phyloP scores from a whole-genome alignment of 768 basidiomycete species.

The Tricholoma sp. region DNA sequence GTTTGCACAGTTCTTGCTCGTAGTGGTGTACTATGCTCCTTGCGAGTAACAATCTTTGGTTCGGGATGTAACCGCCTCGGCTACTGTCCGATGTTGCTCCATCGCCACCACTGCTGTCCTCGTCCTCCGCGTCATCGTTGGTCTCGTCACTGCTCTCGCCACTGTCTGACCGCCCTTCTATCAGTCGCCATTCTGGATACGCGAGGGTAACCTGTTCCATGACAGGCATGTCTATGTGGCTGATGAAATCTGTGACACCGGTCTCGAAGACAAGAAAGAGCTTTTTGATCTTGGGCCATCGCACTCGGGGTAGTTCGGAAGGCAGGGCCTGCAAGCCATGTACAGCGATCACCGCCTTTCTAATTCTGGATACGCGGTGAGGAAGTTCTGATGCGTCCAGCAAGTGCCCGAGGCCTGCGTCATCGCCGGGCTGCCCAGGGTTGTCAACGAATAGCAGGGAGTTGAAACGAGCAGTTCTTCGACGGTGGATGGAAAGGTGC shows the following conservation, averaged over 20 bases:
- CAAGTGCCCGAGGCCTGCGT: background rate
- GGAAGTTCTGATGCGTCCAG: background rate
- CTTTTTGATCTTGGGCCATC: background rate
- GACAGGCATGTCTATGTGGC: background rate
- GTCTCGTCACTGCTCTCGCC: too few relatives aligned
- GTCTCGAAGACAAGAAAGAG: background rate
- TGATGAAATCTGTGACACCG: background rate
- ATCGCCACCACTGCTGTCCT: too few relatives aligned
- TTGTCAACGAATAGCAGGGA: background rate
- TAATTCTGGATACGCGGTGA: background rate
- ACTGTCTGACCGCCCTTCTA: too few relatives aligned
- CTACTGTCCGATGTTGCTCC: too few relatives aligned
- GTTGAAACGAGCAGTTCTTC: background rate
- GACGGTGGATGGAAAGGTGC: background rate
- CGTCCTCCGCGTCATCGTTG: too few relatives aligned
- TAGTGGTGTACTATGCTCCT: too few relatives aligned
- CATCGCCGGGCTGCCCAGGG: background rate
- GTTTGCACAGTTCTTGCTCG: too few relatives aligned
- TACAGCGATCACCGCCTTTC: background rate
- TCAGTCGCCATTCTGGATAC: background rate
- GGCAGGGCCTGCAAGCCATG: background rate
- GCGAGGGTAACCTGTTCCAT: background rate
- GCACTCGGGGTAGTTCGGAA: background rate
- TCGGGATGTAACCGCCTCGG: too few relatives aligned
- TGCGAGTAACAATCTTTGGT: too few relatives aligned